These are phyloP conservation scores for Spizellomyces sp. DNA, from an alignment of 192 early-diverging fungal genomes.

Conservation along the genomic window DNA sequence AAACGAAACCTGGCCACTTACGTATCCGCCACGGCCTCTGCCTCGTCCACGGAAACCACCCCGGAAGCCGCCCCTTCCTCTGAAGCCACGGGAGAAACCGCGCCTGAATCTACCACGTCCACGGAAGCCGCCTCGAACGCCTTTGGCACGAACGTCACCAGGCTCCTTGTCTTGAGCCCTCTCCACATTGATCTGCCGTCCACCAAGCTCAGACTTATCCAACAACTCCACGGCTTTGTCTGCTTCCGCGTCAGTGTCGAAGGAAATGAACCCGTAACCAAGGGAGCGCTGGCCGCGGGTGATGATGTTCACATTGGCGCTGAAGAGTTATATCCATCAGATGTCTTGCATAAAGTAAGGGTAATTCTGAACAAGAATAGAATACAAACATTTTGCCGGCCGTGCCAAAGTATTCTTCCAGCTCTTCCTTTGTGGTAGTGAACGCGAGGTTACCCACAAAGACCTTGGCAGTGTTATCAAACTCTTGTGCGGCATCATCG, in stretches of 20 bases:
- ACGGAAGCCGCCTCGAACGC: constrained; percentile 21
- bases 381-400: constrained; percentile 76
- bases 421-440: constrained; percentile 77
- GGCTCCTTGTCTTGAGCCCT: constrained; percentile 68
- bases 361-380: neutral
- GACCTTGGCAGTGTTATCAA: constrained; percentile 67
- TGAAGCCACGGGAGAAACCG: constrained; percentile 11
- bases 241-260: constrained; percentile 66
- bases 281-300: constrained; percentile 77
- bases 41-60: neutral
- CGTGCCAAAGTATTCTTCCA: constrained; percentile 73
- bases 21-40: neutral
- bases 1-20: neutral
- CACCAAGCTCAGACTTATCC: constrained; percentile 59
- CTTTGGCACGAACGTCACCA: constrained; percentile 15
- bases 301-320: constrained; percentile 78
- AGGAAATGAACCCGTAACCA: constrained; percentile 95
- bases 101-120: neutral
- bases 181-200: constrained; percentile 91
- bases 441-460: constrained; percentile 97
- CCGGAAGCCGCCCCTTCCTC: constrained; percentile 20
- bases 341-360: neutral
- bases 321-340: constrained; percentile 26
- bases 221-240: constrained; percentile 70
- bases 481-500: constrained; percentile 2